Evolutionary conservation across 2,329 filamentous ascomycete genomes (phyloP), one percentile per base, ranked within the genome.

Genomic region (Ophiostoma triangulosporum): DNA sequence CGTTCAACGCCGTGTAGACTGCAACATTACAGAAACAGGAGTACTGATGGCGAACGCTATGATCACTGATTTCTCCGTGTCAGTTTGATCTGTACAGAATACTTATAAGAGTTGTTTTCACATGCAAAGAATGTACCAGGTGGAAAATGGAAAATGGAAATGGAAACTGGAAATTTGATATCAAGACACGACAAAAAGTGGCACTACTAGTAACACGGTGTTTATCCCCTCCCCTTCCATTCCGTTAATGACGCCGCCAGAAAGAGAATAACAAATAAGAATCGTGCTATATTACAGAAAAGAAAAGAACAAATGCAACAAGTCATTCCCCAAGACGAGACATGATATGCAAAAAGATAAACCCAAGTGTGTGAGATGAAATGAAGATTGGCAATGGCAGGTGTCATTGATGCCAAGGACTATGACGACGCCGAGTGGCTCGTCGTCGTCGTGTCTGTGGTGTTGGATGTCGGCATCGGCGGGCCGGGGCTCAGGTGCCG

Each of bases 401-500:
- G 22, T 14, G 17, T 2, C 3, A 31, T 31, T 33, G 6, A 15
- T 32, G 27, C n/a, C 46, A 32, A 48, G 14, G 46, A 33, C 46
- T 48, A 48, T 24, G 46, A 33, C 29, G 46, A 48, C 9, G 46
- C 12, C 8, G 46, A 33, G 27, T 32, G 46, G 15, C 29, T 48
- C 31, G 48, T 50, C 17, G 46, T 31, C n/a, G 15, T 46, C 6
- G 27, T 8, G 6, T 48, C 45, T 3, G 45, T 48, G 15, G 45
- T 14, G n/a, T 31, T 48, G 11, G 46, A 32, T 17, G 46, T 62
- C 26, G 64, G 62, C 52, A 63, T 57, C 6, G 64, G 64, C 35
- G 66, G 66, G 56, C 66, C 66, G 11, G 68, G 62, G 38, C 64
- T 67, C 64, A 76, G 78, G 60, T 78, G 73, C 52, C 74, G 71